Conservation (phyloP, 345 rosid genomes). For the Psidium guajava region DNA sequence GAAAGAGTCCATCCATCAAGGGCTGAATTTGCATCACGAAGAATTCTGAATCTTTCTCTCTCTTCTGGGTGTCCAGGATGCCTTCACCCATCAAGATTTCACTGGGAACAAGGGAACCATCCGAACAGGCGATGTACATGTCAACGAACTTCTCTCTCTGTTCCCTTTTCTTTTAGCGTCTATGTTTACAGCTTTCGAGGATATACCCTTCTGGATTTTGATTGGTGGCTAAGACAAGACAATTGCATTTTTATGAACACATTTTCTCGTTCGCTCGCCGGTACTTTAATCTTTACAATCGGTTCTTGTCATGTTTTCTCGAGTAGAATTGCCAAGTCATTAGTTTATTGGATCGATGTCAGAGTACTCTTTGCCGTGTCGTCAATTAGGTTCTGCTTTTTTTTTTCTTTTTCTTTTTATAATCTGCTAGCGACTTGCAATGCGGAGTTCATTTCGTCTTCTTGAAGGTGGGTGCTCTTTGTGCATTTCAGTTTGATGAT, state of each 20-base stretch:
- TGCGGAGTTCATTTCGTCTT: neutral
- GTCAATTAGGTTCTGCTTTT: neutral
- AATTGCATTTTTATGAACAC: neutral
- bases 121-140: slow-evolving; percentile 90
- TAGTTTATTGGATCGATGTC: neutral
- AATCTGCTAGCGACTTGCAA: neutral
- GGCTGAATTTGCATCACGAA: neutral
- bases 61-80: slow-evolving; percentile 38
- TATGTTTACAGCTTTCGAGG: neutral
- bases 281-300: neutral
- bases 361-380: neutral
- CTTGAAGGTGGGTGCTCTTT: neutral
- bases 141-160: neutral
- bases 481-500: neutral
- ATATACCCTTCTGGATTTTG: neutral
- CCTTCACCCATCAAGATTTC: slow-evolving; percentile 87
- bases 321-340: neutral
- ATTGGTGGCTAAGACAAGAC: neutral
- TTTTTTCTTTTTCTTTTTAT: neutral
- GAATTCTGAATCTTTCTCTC: neutral
- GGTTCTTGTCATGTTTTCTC: neutral
- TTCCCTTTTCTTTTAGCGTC: neutral
- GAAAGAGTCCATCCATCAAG: neutral
- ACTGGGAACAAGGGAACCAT: slow-evolving; percentile 82
- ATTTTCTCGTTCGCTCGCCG: neutral